phyloP scores from a whole-genome alignment of 306 rosid species.

The Alnus glutinosa region DNA sequence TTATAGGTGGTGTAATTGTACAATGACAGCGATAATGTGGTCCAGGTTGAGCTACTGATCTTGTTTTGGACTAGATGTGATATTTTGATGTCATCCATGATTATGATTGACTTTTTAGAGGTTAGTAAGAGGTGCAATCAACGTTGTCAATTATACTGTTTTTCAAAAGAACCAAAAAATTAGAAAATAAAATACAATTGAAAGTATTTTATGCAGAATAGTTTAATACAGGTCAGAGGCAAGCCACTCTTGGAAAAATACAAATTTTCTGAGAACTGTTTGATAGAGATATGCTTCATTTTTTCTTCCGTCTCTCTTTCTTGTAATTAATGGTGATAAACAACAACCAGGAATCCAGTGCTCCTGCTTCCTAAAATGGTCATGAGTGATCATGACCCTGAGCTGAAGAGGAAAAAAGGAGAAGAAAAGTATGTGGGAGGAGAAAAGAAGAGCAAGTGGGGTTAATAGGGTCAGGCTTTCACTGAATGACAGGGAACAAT shows the following conservation, averaged over 20 bases:
- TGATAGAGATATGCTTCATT: constrained; percentile 45
- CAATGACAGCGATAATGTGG: constrained; percentile 34
- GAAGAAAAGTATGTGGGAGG: constrained; percentile 33
- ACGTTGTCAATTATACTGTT: constrained; percentile 1
- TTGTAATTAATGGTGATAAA: constrained; percentile 52
- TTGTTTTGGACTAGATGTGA: constrained; percentile 20
- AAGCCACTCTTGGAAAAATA: constrained; percentile 43
- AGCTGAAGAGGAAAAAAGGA: constrained; percentile 29
- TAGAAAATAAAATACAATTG: constrained; percentile 18
- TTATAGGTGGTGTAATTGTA: constrained; percentile 14
- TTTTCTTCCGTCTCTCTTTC: constrained; percentile 33
- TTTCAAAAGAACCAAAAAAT: neutral
- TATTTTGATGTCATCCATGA: constrained; percentile 29
- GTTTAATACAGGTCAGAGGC: constrained; percentile 27
- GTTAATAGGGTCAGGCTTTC: constrained; percentile 49
- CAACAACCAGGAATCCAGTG: constrained; percentile 65
- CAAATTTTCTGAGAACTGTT: constrained; percentile 33
- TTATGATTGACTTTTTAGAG: constrained; percentile 26
- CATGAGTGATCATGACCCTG: constrained; percentile 9
- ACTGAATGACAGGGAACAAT: constrained; percentile 74
- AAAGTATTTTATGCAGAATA: constrained; percentile 23
- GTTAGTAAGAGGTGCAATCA: constrained; percentile 6
- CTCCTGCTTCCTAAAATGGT: constrained; percentile 48
- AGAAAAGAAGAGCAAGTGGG: constrained; percentile 62
- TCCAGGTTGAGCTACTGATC: constrained; percentile 33